Conservation (phyloP, 78 protist genomes). For the Mastigamoeba balamuthi region DNA sequence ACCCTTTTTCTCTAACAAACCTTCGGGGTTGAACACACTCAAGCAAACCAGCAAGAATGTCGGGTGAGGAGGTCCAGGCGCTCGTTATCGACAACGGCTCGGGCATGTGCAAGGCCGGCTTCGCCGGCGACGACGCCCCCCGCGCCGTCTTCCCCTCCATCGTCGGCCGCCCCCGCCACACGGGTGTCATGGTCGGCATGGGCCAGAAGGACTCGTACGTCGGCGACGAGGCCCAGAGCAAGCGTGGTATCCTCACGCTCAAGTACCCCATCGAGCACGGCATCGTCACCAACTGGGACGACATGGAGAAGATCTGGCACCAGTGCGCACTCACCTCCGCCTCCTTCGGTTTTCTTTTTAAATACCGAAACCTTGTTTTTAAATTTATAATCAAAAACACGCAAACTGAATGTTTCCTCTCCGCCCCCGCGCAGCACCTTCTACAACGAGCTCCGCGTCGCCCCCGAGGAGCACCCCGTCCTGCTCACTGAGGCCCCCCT, state of each 20-base stretch:
- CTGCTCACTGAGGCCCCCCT: constrained; percentile 86
- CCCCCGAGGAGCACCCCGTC: constrained; percentile 86
- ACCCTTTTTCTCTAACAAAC: too few species aligned
- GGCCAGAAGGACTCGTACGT: constrained; percentile 72
- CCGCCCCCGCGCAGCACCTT: too few species aligned
- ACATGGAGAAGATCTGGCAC: constrained; percentile 87
- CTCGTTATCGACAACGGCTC: constrained; percentile 91
- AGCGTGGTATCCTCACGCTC: constrained; percentile 72
- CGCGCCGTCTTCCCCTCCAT: constrained; percentile 55
- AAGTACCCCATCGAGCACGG: constrained; percentile 95
- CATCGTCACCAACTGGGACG: constrained; percentile 76
- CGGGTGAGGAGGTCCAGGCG: too few species aligned
- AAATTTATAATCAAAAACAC: too few species aligned
- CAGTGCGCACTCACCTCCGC: too few species aligned
- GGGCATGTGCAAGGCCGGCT: constrained; percentile 94
- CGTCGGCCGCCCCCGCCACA: constrained; percentile 56
- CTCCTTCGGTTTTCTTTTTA: too few species aligned
- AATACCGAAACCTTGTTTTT: too few species aligned
- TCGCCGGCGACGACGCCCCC: constrained; percentile 82
- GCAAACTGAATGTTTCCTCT: too few species aligned
- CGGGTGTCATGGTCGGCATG: constrained; percentile 40
- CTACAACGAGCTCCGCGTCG: constrained; percentile 65
- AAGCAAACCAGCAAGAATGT: too few species aligned
- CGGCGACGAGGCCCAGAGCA: constrained; percentile 85
- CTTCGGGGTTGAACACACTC: too few species aligned